phyloP scores from a whole-genome alignment of 257 asterid genomes.

The Solanum pimpinellifolium region DNA sequence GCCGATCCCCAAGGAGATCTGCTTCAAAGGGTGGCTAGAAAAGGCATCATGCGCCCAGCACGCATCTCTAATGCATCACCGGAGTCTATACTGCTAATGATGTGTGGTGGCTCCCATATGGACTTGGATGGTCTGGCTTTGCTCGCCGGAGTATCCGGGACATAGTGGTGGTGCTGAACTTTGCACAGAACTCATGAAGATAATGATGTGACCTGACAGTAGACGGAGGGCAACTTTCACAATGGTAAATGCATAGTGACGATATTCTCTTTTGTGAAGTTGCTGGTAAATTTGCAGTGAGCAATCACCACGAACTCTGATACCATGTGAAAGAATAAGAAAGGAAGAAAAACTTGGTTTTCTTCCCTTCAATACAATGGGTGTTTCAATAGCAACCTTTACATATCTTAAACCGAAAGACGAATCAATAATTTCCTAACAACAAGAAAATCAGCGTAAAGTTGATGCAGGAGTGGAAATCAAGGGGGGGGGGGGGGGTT shows the following conservation, averaged over 20 bases:
- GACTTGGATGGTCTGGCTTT: background rate
- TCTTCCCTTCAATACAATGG: background rate
- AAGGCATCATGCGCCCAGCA: background rate
- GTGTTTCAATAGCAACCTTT: background rate
- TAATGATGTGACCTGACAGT: background rate
- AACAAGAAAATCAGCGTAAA: background rate
- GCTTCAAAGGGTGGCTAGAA: background rate
- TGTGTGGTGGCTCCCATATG: background rate
- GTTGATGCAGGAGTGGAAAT: background rate
- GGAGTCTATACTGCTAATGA: background rate
- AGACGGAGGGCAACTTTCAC: background rate
- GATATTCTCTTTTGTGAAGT: background rate
- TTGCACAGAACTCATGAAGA: background rate
- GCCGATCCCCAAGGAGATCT: background rate
- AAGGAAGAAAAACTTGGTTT: background rate
- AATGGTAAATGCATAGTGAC: background rate
- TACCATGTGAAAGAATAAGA: background rate
- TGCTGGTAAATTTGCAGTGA: background rate
- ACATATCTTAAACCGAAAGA: background rate
- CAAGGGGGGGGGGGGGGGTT: background rate
- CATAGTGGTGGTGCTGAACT: background rate
- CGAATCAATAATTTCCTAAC: background rate
- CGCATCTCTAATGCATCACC: background rate
- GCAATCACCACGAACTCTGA: background rate
- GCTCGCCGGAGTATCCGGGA: background rate